These are phyloP conservation scores for Agaricus sinodeliciosus DNA, from an alignment of 768 basidiomycete species.

Conservation along the genomic window DNA sequence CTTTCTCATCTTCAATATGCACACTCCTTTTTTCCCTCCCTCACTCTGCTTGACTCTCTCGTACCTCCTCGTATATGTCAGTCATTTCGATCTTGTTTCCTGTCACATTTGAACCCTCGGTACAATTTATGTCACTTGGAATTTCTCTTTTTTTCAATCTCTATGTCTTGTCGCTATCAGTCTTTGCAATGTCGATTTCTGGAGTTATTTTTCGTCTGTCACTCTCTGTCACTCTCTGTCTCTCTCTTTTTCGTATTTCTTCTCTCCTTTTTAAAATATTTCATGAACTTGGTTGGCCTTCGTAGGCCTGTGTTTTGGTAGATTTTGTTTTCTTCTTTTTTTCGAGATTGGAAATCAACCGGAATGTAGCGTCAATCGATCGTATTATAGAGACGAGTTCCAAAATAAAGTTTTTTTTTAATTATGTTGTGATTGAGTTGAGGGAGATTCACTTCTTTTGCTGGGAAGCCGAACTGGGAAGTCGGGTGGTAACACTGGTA, in stretches of 20 bases:
- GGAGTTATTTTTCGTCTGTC: too few species aligned
- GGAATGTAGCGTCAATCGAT: conserved; percentile 1
- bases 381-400: conserved; percentile 2
- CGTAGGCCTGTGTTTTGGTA: neutral
- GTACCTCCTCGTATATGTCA: conserved; percentile 11
- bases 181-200: too few species aligned
- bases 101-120: neutral
- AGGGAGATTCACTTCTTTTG: too few species aligned
- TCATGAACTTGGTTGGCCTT: neutral
- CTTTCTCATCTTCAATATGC: neutral
- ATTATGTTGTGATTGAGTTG: too few species aligned
- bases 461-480: too few species aligned
- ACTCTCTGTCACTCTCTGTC: neutral
- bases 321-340: too few species aligned
- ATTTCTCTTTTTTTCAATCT: conserved; percentile 5
- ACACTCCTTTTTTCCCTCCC: neutral
- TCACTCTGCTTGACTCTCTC: conserved; percentile 1
- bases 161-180: conserved; percentile 1
- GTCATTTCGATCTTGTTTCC: conserved; percentile 2
- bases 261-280: conserved; percentile 6
- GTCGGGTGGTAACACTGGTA: too few species aligned
- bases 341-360: too few species aligned
- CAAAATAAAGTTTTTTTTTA: neutral
- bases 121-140: neutral
- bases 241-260: conserved; percentile 10